Evolutionary conservation across 345 rosid species (phyloP).

Genomic region (Turritis glabra): DNA sequence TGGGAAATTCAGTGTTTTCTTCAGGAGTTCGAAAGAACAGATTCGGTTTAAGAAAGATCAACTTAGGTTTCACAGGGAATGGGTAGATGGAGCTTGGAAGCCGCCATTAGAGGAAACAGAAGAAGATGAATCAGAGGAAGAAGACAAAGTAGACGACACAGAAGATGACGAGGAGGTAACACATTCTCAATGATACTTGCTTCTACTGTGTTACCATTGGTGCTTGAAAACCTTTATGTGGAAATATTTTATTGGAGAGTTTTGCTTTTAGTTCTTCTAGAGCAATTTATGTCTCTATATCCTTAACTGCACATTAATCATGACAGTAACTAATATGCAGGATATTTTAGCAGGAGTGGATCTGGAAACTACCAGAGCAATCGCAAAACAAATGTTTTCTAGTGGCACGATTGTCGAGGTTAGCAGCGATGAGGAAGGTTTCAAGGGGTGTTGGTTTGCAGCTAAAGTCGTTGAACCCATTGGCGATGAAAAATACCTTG

Average conservation of each 20-base stretch:
- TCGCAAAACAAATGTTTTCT: conserved; percentile 26
- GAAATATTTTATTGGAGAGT: not conserved
- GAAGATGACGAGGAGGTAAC: conserved; percentile 38
- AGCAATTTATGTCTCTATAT: not conserved
- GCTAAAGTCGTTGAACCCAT: conserved; percentile 47
- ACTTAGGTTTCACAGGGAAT: conserved; percentile 70
- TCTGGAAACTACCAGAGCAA: conserved; percentile 18
- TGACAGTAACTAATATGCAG: conserved; percentile 21
- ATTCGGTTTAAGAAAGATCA: conserved; percentile 47
- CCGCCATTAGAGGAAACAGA: conserved; percentile 50
- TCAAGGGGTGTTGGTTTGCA: conserved; percentile 67
- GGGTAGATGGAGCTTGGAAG: conserved; percentile 65
- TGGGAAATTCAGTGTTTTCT: conserved; percentile 63
- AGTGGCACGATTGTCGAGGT: conserved; percentile 53
- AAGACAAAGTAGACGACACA: not conserved
- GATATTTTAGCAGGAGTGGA: conserved; percentile 13
- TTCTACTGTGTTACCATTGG: not conserved
- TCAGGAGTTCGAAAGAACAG: conserved; percentile 59
- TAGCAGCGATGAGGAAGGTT: conserved; percentile 64
- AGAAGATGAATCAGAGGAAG: conserved; percentile 30
- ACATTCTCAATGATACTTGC: not conserved
- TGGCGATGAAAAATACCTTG: conserved; percentile 42
- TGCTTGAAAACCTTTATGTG: not conserved
- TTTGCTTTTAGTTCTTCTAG: conserved; percentile 10
- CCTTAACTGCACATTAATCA: not conserved